A percentile compares a stretch with the other conserved stretches of the same genome.
phyloP scores from a whole-genome alignment of 2,329 filamentous ascomycete species.

The Penicillium sp. region DNA sequence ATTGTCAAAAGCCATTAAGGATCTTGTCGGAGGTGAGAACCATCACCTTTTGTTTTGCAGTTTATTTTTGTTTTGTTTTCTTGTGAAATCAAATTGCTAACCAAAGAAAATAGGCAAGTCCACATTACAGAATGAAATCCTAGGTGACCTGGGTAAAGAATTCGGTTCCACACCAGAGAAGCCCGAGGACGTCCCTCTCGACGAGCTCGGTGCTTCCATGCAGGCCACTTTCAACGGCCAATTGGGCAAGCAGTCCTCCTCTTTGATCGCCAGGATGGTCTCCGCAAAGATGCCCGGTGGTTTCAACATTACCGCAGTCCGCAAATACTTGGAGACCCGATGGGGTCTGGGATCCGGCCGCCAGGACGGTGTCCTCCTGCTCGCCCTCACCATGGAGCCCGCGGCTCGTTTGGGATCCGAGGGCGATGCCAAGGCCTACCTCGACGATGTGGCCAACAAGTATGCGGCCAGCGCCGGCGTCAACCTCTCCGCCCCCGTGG shows the following conservation, averaged over 20 bases:
- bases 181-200: conserved; percentile 93
- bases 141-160: conserved; percentile 96
- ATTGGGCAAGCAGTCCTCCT: conserved; percentile 93
- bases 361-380: conserved; percentile 85
- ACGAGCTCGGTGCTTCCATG: conserved; percentile 93
- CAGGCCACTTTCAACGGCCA: conserved; percentile 99
- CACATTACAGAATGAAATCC: conserved; percentile 96
- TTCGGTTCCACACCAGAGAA: conserved; percentile 98
- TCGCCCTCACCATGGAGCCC: conserved; percentile 93
- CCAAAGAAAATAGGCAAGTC: conserved; percentile 74
- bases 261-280: conserved; percentile 88
- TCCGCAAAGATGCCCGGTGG: conserved; percentile 99
- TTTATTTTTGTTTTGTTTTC: background rate
- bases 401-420: conserved; percentile 85
- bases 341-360: conserved; percentile 86
- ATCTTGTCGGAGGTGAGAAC: conserved; percentile 86
- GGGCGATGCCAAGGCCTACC: conserved; percentile 84
- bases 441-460: conserved; percentile 86
- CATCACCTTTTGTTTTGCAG: background rate
- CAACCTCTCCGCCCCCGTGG: conserved; percentile 71
- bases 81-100: conserved; percentile 19
- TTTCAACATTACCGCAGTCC: conserved; percentile 95
- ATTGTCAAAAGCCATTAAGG: conserved; percentile 95
- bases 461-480: conserved; percentile 84
- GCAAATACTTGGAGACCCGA: conserved; percentile 91